Base-by-base conservation (phyloP, 768 basidiomycete species). In the Phylloporus scabripes region DNA sequence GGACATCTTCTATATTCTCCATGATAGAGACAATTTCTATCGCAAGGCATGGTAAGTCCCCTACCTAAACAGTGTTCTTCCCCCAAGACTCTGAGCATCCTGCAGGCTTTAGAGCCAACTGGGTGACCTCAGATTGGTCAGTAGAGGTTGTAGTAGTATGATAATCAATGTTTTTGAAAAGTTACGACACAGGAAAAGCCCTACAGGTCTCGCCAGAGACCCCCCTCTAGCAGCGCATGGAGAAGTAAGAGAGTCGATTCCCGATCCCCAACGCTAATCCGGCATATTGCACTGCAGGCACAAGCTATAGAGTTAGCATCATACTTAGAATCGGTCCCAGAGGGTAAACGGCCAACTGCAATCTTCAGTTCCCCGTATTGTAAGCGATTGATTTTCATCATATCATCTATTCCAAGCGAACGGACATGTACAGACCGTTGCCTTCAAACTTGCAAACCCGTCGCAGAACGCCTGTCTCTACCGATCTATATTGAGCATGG, bases 331-430 rank as follows among this genome's bases (percentile, higher is more conserved):
- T 76, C 79, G 7, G 70, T 91, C 14, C 85, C 87, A 14, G 74
- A 77, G 46, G 74, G 81, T 7, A 75, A 83, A 38, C 74, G 77
- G 11, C 90, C 90, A 1, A 90, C 84, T 2, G 83, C 79, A 5
- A 86, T 92, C 49, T 85, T 89, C 64, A 89, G 87, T 10, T 92
- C 89, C 9, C 89, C 89, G 7, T 91, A 86, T 61, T 92, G 89
- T 89, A 48, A 64, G 70, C 60, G 3, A 24, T 9, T 41, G 33
- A 26, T n/a, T 44, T 40, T 38, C 4, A 18, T 46, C 18, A 15
- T 44, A 31, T 29, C 17, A 14, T 41, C 28, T 5, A 28, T 26
- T 20, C 28, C 18, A 41, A 43, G 26, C 14, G 42, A 48, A 18
- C 6, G 8, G 36, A 23, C 18, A 3, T 12, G 17, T 8, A 31